Percentiles rank a stretch among this genome's conserved stretches.
phyloP scores from a whole-genome alignment of 2,329 filamentous ascomycete genomes.

The Daldinia sp. region DNA sequence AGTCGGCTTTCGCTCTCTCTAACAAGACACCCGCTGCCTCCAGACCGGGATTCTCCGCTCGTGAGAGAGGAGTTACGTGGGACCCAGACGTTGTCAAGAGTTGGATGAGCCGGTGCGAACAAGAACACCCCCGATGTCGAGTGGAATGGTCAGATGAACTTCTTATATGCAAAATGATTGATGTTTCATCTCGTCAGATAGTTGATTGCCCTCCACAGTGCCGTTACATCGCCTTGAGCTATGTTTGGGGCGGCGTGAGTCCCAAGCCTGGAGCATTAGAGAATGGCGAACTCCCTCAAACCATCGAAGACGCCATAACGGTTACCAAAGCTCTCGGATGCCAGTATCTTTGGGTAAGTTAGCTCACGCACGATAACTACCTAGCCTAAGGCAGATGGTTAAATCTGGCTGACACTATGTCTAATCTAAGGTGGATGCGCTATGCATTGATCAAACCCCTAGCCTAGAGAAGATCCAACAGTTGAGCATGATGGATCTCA shows the following conservation, averaged over 20 bases:
- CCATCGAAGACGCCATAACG: background rate
- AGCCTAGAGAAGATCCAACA: background rate
- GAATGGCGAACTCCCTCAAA: conserved; percentile 4
- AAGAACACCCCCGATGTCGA: background rate
- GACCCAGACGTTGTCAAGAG: background rate
- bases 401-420: background rate
- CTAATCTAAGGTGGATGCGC: background rate
- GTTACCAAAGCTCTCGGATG: background rate
- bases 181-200: conserved; percentile 18
- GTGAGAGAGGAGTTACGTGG: background rate
- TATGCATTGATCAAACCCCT: background rate
- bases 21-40: background rate
- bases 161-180: conserved; percentile 14
- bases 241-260: conserved; percentile 51
- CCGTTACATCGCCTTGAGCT: conserved; percentile 18
- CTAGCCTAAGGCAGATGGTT: background rate
- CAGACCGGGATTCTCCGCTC: background rate
- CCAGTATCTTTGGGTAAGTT: background rate
- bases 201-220: conserved; percentile 14
- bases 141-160: background rate
- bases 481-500: background rate
- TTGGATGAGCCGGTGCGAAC: background rate
- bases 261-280: conserved; percentile 9
- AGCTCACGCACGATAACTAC: background rate
- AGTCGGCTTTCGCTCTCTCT: background rate